Evolutionary conservation across 176 grass and related monocot species (phyloP).

Genomic region (Elymus sibiricus): DNA sequence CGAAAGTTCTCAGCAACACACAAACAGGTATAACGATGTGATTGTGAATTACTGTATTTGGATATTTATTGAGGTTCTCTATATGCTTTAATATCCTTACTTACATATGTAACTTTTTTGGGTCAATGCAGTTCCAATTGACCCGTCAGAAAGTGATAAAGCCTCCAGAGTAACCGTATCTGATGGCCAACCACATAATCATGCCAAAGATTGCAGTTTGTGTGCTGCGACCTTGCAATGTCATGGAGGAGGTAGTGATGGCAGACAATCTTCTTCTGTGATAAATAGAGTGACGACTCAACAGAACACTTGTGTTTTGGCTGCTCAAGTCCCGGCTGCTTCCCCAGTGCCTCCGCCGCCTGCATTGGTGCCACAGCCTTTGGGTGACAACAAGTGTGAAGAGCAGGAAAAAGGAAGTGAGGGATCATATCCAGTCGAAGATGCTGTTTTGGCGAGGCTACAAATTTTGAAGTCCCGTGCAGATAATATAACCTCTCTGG

Average conservation of each 20-base stretch:
- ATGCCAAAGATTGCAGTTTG: slow-evolving; percentile 22
- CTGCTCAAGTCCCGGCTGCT: neutral
- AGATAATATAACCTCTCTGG: slow-evolving; percentile 14
- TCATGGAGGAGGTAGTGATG: slow-evolving; percentile 16
- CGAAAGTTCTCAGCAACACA: slow-evolving; percentile 17
- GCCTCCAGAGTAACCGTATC: neutral
- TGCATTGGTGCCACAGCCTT: neutral
- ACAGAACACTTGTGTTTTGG: neutral
- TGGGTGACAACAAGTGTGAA: neutral
- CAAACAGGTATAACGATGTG: slow-evolving; percentile 20
- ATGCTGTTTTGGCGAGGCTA: slow-evolving; percentile 50
- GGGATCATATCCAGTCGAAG: slow-evolving; percentile 20
- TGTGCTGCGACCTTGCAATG: slow-evolving; percentile 3
- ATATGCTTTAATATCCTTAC: neutral
- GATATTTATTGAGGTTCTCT: slow-evolving; percentile 2
- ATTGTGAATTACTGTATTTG: slow-evolving; percentile 22
- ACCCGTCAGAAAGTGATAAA: slow-evolving; percentile 13
- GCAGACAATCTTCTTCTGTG: slow-evolving; percentile 11
- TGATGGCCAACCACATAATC: slow-evolving; percentile 16
- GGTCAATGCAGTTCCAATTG: slow-evolving; percentile 7
- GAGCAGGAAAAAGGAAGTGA: slow-evolving; percentile 30
- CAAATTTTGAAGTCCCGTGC: slow-evolving; percentile 35
- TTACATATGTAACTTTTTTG: slow-evolving; percentile 18
- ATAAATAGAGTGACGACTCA: neutral
- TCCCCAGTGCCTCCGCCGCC: neutral